These are phyloP conservation scores for Scheffersomyces ergatensis DNA, from an alignment of 805 yeast species.

Conservation along the genomic window DNA sequence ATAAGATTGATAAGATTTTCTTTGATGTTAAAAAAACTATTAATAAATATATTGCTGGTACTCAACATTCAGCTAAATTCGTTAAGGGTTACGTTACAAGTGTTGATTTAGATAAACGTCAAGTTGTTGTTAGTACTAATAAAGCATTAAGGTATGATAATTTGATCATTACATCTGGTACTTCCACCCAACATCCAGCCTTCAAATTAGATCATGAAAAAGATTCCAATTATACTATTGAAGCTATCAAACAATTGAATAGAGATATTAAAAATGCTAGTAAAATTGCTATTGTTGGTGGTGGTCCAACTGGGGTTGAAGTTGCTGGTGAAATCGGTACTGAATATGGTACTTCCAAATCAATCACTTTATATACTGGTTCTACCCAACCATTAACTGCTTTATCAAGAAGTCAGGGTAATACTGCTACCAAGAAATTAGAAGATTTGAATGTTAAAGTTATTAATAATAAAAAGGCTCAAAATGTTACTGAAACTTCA, in stretches of 20 bases:
- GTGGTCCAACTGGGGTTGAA: slow-evolving; percentile 40
- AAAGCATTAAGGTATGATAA: slow-evolving; percentile 21
- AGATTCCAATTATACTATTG: slow-evolving; percentile 11
- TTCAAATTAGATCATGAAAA: slow-evolving; percentile 22
- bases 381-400: slow-evolving; percentile 11
- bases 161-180: slow-evolving; percentile 35
- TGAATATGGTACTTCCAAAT: slow-evolving; percentile 9
- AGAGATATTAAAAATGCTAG: slow-evolving; percentile 16
- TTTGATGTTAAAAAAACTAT: slow-evolving; percentile 17
- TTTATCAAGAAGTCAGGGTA: slow-evolving; percentile 9
- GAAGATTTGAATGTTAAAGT: slow-evolving; percentile 17
- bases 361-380: slow-evolving; percentile 22
- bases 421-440: slow-evolving; percentile 14
- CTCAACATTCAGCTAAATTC: slow-evolving; percentile 11
- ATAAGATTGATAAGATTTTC: slow-evolving; percentile 11
- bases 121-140: slow-evolving; percentile 12
- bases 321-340: slow-evolving; percentile 34
- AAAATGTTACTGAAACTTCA: slow-evolving; percentile 5
- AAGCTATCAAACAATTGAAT: slow-evolving; percentile 13
- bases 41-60: slow-evolving; percentile 10
- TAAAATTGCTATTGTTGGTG: slow-evolving; percentile 36
- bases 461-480: slow-evolving; percentile 14
- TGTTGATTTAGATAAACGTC: slow-evolving; percentile 22
- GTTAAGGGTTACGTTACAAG: slow-evolving; percentile 22
- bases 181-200: slow-evolving; percentile 16